A percentile compares a stretch with the other conserved stretches of the same genome.
These are phyloP conservation scores for Neodidymelliopsis sp. DNA, from an alignment of 2,329 filamentous ascomycete genomes.

Conservation along the genomic window DNA sequence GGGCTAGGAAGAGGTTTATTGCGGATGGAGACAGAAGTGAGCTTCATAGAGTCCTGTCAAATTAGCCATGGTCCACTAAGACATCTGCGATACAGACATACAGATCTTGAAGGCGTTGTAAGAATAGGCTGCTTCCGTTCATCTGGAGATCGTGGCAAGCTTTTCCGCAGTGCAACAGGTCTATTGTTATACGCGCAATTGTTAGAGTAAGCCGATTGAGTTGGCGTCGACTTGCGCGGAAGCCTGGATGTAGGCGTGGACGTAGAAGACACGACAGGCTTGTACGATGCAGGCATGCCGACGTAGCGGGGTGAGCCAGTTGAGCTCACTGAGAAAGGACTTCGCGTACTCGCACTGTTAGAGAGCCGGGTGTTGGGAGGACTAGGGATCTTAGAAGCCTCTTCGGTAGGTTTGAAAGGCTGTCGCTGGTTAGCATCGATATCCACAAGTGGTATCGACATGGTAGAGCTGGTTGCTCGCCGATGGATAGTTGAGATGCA, in stretches of 20 bases:
- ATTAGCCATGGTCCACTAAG: slow-evolving; percentile 2
- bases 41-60: slow-evolving; percentile 9
- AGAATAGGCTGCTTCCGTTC: not conserved
- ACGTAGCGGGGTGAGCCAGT: slow-evolving; percentile 21
- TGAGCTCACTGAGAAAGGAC: slow-evolving; percentile 19
- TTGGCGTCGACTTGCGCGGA: slow-evolving; percentile 35
- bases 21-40: slow-evolving; percentile 5
- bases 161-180: not conserved
- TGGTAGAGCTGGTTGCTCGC: slow-evolving; percentile 1
- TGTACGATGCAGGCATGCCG: not conserved
- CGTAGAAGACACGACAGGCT: slow-evolving; percentile 11
- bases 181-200: not conserved
- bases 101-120: not conserved
- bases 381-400: slow-evolving; percentile 21
- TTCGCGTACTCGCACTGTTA: slow-evolving; percentile 9
- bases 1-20: slow-evolving; percentile 52
- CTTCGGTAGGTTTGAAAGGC: slow-evolving; percentile 6
- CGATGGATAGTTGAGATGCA: not conserved
- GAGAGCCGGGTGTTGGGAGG: slow-evolving; percentile 7
- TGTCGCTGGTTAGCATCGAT: slow-evolving; percentile 18
- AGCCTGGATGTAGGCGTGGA: slow-evolving; percentile 33
- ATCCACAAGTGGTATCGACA: slow-evolving; percentile 21
- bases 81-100: not conserved
- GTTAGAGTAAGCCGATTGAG: slow-evolving; percentile 2
- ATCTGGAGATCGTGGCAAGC: slow-evolving; percentile 5